Base-by-base conservation (phyloP, 106 monocot species). In the Triglochin maritima region DNA sequence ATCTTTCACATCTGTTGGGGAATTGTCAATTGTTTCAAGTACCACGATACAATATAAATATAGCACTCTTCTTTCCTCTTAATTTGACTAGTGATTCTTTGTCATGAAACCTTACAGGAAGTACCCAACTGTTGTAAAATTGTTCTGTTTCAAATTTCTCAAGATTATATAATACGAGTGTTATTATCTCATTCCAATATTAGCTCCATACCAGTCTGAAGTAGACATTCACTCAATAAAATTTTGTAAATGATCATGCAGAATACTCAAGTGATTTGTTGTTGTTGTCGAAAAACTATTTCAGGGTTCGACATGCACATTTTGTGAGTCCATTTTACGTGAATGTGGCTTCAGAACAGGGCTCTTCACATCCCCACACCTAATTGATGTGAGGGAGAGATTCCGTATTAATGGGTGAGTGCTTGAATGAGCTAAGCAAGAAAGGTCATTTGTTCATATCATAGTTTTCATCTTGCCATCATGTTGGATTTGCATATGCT, bases 311-410 rank as follows among this genome's bases (percentile, higher is more conserved):
- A 60, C 70, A 17, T 70, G 70, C 59, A 46, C 60, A 47, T 70
- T 70, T 70, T 70, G 59, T 50, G 70, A 70, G 59, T 70, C 70
- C 45, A 60, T 70, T 60, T 59, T 70, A 50, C 70, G 48, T n/a
- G 70, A 70, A 60, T 70, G 70, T 60, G 70, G 70, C 9, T 70
- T 59, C 12, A 47, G 70, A 3, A 70, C 70, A 16, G 70, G 70
- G 17, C 70, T 70, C 15, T 70, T 70, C 16, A 70, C 60, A 5
- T 70, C 70, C 17, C 70, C 70, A 12, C 70, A 70, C 42, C 49
- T 72, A 16, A 60, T 72, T 17, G 72, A 72, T 62, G 63, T 54
- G 41, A 63, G 62, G 54, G 72, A 72, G 54, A 72, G 72, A 53
- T 72, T 44, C 15, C 72, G 54, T n/a, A 62, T 72, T 11, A 60